Base-by-base conservation (phyloP, 2,329 filamentous ascomycete species). In the Colletotrichum lupini region DNA sequence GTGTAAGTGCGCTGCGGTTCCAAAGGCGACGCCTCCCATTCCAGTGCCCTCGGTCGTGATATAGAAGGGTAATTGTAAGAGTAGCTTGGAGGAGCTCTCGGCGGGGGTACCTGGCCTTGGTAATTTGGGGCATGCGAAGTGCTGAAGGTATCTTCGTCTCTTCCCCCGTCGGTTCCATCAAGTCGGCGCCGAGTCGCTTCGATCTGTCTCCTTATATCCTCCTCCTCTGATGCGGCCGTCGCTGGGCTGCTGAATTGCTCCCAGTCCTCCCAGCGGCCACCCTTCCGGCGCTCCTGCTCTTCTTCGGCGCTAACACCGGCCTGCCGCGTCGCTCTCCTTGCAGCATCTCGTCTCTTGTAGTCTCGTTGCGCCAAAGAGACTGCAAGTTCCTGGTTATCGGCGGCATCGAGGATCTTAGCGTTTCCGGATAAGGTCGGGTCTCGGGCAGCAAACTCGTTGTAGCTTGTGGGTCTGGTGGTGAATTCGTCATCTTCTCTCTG, bases 301-400 rank as follows among this genome's bases (percentile, higher is more conserved):
- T 91, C 88, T 67, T 90, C 87, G 61, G 87, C 86, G 0, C 87
- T 84, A 2, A 91, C 84, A 0, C 88, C 90, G 30, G 89, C 87
- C 76, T 90, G 87, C 37, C 88, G 87, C 30, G 87, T 89, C 12
- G 87, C 88, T 75, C 85, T 88, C 73, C 90, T 86, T 55, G 86
- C 87, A 16, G 89, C 90, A 77, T 93, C 92, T 76, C 94, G 87
- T 55, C 93, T 87, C 68, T 84, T 86, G 70, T 95, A 88, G 81
- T 97, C 94, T 68, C 89, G 89, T 75, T 92, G 91, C 0, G 94
- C 94, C 35, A 97, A 82, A 75, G 92, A 90, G 7, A 97, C 91
- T 0, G 95, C 95, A 58, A 97, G 83, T 12, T 95, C 92, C 75
- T 91, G 89, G 75, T 97, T 87, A 69, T 95, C 90, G 1, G 87